phyloP scores from a whole-genome alignment of 2,329 filamentous ascomycete genomes.

The Cytospora chrysosperma region DNA sequence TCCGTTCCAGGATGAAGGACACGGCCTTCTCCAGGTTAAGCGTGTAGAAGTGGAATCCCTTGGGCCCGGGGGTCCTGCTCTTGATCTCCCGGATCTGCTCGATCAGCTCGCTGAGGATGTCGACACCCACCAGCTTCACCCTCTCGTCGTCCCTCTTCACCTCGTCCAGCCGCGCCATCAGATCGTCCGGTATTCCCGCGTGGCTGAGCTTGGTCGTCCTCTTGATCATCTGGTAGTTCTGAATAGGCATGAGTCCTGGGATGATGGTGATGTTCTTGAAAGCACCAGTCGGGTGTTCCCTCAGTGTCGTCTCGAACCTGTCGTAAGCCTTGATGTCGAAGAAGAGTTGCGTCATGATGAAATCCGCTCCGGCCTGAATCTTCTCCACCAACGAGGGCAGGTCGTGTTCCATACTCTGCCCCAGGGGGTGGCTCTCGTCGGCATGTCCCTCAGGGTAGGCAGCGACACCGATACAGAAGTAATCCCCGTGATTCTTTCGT shows the following conservation, averaged over 20 bases:
- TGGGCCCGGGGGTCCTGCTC: slow-evolving; percentile 55
- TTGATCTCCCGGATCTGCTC: slow-evolving; percentile 69
- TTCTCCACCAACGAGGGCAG: slow-evolving; percentile 89
- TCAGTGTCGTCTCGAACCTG: slow-evolving; percentile 72
- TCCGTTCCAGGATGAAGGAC: slow-evolving; percentile 85
- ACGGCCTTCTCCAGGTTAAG: slow-evolving; percentile 95
- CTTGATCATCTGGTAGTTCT: slow-evolving; percentile 94
- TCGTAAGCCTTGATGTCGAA: slow-evolving; percentile 86
- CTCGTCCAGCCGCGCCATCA: slow-evolving; percentile 68
- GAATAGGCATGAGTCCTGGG: slow-evolving; percentile 94
- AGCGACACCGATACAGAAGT: slow-evolving; percentile 94
- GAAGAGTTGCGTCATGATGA: slow-evolving; percentile 98
- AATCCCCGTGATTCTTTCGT: slow-evolving; percentile 78
- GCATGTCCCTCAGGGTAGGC: slow-evolving; percentile 95
- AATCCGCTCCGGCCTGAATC: slow-evolving; percentile 86
- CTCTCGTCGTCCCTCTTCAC: slow-evolving; percentile 79
- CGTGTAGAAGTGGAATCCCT: slow-evolving; percentile 96
- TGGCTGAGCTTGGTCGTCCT: slow-evolving; percentile 93
- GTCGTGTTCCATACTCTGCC: slow-evolving; percentile 72
- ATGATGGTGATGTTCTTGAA: slow-evolving; percentile 90
- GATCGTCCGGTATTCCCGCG: slow-evolving; percentile 70
- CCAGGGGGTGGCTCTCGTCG: slow-evolving; percentile 78
- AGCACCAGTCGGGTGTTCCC: slow-evolving; percentile 77
- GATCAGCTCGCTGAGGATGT: slow-evolving; percentile 82
- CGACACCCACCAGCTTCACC: slow-evolving; percentile 76